Evolutionary conservation across 23 red algal species (phyloP), one percentile per base, ranked within the genome.

Genomic region (Cyanidium caldarium): DNA sequence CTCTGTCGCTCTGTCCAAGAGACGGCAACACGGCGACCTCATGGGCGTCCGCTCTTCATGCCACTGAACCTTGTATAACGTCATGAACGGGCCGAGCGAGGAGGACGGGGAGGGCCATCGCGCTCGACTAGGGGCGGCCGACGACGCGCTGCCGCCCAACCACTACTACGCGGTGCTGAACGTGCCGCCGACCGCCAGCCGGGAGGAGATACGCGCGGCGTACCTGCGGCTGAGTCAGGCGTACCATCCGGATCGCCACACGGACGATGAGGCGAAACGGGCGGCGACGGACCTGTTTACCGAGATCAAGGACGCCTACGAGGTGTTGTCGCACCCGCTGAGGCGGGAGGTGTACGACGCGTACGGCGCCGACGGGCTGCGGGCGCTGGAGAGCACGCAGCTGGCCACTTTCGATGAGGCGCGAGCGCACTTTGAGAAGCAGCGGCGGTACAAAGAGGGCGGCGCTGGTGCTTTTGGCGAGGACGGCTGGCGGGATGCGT

Each of bases 231-330:
- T 89, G 33, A 84, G 80, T 0, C 92, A 88, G 56, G 51, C 38
- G 19, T 86, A 81, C 51, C 92, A 98, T 44, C 92, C 92, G 33
- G 92, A 98, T 46, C 87, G 87, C 45, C 92, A 98, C 45, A 13
- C 68, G 3, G 85, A 79, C 25, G 58, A 68, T 37, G 45, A 65
- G 65, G 46, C 75, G 20, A 88, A 89, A 57, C 44, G 34, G 42
- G 77, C 72, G 31, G 92, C 92, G n/a, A 98, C 92, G 23, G 85
- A 88, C 39, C 68, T 44, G 2, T 98, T 98, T 57, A 88, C 92
- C 3, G 25, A 41, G 3, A 77, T 98, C 35, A 87, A 88, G 37
- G 92, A 98, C 36, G 92, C 92, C 2, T 98, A 89, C 57, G 92
- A 98, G 75, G 81, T 98, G 39, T 71, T 98, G 42, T 88, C 84